A percentile compares a stretch with the other conserved stretches of the same genome.
Evolutionary conservation across 2,329 filamentous ascomycete genomes (phyloP).

Genomic region (Fusarium hainanense): DNA sequence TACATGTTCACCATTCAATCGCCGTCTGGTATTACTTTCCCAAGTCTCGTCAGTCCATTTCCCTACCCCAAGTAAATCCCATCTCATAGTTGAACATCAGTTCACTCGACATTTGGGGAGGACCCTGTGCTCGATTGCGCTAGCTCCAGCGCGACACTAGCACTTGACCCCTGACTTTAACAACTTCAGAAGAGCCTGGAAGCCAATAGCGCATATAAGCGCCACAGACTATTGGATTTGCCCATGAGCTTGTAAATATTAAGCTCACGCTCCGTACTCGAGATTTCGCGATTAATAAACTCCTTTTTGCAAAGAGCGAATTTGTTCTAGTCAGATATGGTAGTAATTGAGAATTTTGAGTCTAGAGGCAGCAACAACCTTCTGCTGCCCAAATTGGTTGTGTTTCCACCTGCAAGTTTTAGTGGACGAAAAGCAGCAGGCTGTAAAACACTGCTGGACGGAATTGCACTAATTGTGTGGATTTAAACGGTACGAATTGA

Average conservation of each 20-base stretch:
- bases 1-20: no score
- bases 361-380: no score
- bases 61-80: no score
- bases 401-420: no score
- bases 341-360: no score
- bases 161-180: background rate
- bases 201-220: background rate
- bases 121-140: background rate
- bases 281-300: background rate
- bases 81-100: no score
- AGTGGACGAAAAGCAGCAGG: no score
- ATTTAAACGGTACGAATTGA: no score
- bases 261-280: background rate
- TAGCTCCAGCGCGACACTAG: background rate
- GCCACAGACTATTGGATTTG: background rate
- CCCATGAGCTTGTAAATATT: background rate
- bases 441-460: fast-evolving
- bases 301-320: background rate
- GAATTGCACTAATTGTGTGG: no score
- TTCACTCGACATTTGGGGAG: fast-evolving
- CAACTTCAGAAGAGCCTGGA: background rate
- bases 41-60: no score
- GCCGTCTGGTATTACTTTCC: no score
- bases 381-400: no score
- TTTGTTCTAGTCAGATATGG: background rate